Evolutionary conservation across 1,139 yeast genomes (phyloP).

Genomic region (Geotrichum armillariae): DNA sequence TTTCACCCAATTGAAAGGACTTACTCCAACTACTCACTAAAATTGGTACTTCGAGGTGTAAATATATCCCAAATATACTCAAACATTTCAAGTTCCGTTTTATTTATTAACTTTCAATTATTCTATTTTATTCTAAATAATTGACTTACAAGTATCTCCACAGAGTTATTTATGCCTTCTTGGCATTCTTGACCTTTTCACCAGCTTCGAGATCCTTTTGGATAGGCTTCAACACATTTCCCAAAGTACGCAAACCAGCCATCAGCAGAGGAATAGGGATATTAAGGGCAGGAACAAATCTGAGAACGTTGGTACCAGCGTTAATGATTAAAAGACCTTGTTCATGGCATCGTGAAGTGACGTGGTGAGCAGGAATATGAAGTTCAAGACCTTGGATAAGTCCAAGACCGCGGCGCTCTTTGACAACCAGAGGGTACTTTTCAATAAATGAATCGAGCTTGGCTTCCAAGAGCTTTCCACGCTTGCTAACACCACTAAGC

Average conservation of each 20-base stretch:
- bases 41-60: too few relatives aligned
- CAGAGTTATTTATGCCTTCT: too few relatives aligned
- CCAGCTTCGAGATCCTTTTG: conserved; percentile 12
- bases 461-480: conserved; percentile 54
- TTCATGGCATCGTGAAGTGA: conserved; percentile 70
- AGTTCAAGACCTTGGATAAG: conserved; percentile 83
- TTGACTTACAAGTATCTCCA: too few relatives aligned
- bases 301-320: conserved; percentile 86
- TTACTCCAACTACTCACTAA: too few relatives aligned
- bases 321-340: conserved; percentile 80
- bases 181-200: neutral
- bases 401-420: conserved; percentile 77
- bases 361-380: conserved; percentile 59
- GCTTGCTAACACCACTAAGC: conserved; percentile 55
- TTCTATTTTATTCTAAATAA: too few relatives aligned
- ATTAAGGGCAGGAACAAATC: conserved; percentile 91
- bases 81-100: too few relatives aligned
- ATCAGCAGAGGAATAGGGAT: conserved; percentile 67
- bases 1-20: too few relatives aligned
- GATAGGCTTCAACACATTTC: conserved; percentile 14
- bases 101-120: too few relatives aligned
- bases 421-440: conserved; percentile 58
- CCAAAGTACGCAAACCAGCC: conserved; percentile 54
- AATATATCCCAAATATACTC: too few relatives aligned
- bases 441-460: conserved; percentile 54